Percentiles rank a stretch among this genome's conserved stretches.
phyloP scores from a whole-genome alignment of 2,329 filamentous ascomycete species.

The Ascosphaera apis region DNA sequence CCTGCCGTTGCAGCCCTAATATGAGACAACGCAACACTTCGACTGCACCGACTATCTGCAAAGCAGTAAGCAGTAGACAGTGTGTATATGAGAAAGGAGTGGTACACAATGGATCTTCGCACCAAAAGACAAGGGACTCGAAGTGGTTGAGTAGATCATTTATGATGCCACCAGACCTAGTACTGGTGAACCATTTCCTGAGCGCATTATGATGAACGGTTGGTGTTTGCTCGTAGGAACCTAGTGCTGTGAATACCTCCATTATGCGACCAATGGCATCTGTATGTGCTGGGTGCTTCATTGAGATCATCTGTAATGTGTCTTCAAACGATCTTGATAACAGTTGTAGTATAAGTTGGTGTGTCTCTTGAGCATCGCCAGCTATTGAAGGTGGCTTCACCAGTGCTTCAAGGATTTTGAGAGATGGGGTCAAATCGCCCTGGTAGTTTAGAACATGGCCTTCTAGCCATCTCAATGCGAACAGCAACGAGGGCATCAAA shows the following conservation, averaged over 20 bases:
- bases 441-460: slow-evolving; percentile 30
- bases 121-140: slow-evolving; percentile 31
- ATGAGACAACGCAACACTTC: slow-evolving; percentile 17
- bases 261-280: slow-evolving; percentile 30
- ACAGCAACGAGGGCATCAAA: slow-evolving; percentile 35
- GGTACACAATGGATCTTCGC: slow-evolving; percentile 25
- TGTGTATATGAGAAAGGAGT: slow-evolving; percentile 33
- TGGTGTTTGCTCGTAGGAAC: slow-evolving; percentile 26
- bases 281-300: slow-evolving; percentile 24
- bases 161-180: slow-evolving; percentile 22
- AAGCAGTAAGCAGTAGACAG: slow-evolving; percentile 24
- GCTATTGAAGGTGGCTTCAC: slow-evolving; percentile 34
- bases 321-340: slow-evolving; percentile 28
- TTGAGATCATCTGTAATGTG: slow-evolving; percentile 27
- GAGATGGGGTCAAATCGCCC: slow-evolving; percentile 26
- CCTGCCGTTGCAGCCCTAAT: slow-evolving; percentile 21
- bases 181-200: slow-evolving; percentile 27
- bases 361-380: slow-evolving; percentile 36
- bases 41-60: slow-evolving; percentile 19
- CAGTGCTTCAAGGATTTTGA: slow-evolving; percentile 33
- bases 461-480: slow-evolving; percentile 35
- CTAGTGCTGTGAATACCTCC: slow-evolving; percentile 26
- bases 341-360: slow-evolving; percentile 34
- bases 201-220: slow-evolving; percentile 25
- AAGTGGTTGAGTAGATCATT: slow-evolving; percentile 26